Percentiles rank a stretch among this genome's conserved stretches.
phyloP scores from a whole-genome alignment of 169 alveolate genomes.

The Plasmodium inui region DNA sequence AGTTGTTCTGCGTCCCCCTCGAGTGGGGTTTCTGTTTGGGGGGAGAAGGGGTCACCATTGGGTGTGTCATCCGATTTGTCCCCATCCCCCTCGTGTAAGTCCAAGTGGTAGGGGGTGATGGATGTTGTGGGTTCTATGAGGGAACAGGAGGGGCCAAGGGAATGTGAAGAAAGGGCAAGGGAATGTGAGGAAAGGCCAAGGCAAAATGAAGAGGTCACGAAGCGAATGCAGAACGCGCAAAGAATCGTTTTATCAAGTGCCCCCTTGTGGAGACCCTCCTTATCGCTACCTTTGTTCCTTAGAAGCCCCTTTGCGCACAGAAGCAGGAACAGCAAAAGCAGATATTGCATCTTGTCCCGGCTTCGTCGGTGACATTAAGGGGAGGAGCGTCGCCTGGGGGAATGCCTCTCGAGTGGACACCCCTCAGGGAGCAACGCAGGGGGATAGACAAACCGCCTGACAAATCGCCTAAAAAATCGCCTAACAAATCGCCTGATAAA shows the following conservation, averaged over 20 bases:
- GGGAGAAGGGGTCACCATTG: background rate
- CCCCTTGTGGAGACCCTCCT: background rate
- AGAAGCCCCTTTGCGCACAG: constrained; percentile 32
- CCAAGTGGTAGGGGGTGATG: background rate
- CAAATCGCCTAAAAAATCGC: too few relatives aligned
- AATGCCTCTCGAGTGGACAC: background rate
- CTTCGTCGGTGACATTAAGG: background rate
- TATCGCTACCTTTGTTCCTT: constrained; percentile 39
- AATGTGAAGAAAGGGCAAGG: background rate
- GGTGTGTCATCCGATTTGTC: background rate
- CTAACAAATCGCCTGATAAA: too few relatives aligned
- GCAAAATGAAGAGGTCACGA: background rate
- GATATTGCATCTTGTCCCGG: constrained; percentile 14
- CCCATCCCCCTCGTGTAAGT: background rate
- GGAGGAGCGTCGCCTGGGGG: background rate
- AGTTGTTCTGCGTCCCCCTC: background rate
- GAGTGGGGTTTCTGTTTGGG: background rate
- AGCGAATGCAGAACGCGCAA: background rate
- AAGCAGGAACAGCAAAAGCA: constrained; percentile 15
- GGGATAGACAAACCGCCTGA: background rate
- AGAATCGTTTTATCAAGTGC: background rate
- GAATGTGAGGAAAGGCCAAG: background rate
- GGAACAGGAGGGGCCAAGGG: background rate
- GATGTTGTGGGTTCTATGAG: background rate
- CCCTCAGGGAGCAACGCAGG: too few relatives aligned